Base-by-base conservation (phyloP, 2,329 filamentous ascomycete species). In the Fusarium buxicola region DNA sequence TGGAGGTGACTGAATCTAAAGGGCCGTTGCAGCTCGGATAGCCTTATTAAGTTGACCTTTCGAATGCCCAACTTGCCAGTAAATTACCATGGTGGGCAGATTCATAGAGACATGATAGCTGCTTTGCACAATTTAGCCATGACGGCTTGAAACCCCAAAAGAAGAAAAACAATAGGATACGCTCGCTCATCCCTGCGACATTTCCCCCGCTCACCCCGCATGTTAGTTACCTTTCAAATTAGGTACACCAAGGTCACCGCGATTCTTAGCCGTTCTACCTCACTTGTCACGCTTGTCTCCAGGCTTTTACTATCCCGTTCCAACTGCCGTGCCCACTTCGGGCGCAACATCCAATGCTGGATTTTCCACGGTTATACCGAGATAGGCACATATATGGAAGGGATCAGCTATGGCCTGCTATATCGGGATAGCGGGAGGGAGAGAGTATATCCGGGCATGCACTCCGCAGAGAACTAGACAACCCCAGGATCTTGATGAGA, bases 241-340 rank as follows among this genome's bases (percentile, higher is more conserved):
- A 8, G 46, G 51, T n/a, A 60, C 49, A 35, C 58, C 58, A 58
- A 61, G 58, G 58, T 61, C 57, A 52, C n/a, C 36, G 12, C 12
- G 3, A 13, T 40, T 11, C 10, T 13, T 27, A 8, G n/a, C 21
- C 38, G 21, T 15, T 31, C 25, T 7, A 8, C 13, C 34, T 35
- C 44, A 28, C 45, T 43, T 18, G 15, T 16, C 32, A 13, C 13
- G 7, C 32, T 35, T 12, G 7, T 32, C 13, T 32, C 9, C 12
- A 32, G 30, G 9, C n/a, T n/a, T 32, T 12, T 12, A 32, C 24
- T 15, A 16, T 28, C 41, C 25, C 30, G 11, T 24, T 31, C 4
- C 39, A 63, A 63, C 58, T 63, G 44, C 60, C 58, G 53, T 28
- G 24, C 13, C 11, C 47, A 8, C 31, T 35, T 24, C 8, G 18